Evolutionary conservation across 805 yeast species (phyloP), one percentile per base, ranked within the genome.

Genomic region (Limtongia smithiae): DNA sequence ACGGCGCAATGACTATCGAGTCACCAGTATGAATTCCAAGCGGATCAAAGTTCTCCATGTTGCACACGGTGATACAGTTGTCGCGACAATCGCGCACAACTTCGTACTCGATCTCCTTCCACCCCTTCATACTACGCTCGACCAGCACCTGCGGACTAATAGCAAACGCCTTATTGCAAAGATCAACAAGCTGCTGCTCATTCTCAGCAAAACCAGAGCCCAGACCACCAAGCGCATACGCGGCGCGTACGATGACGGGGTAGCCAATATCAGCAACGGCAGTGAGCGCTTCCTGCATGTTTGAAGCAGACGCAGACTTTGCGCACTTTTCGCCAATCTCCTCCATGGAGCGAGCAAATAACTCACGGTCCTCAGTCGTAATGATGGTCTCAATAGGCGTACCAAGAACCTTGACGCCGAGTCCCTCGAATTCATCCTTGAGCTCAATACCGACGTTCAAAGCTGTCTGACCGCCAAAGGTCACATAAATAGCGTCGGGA

Each of bases 401-500:
- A 77, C 98, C 98, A 59, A 93, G 76, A 31, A 93, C 98, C 69
- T 85, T 82, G 59, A 93, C 97, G 55, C 95, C 97, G 50, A 91
- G 78, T 9, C 80, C 70, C 66, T 83, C 96, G 62, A 93, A 90
- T 72, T 91, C 97, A 67, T 91, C 97, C 74, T 91, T 91, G 73
- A 93, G 78, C 61, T 83, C 81, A 59, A 93, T 90, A 78, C 98
- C 98, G 51, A 93, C 98, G 63, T 85, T 82, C 63, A 93, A 77
- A 34, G 97, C 98, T 38, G 98, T 93, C 75, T 93, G 98, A 65
- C 98, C 98, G 75, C 98, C 98, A 65, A 93, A 93, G 17, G 98
- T 93, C 66, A 86, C 85, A 72, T 88, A 90, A 61, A 93, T 91
- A 58, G 97, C 95, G 68, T 93, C 98, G 25, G 98, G 98, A 61